Base-by-base conservation (phyloP, 2,329 filamentous ascomycete genomes). In the Pseudodiploospora longispora region DNA sequence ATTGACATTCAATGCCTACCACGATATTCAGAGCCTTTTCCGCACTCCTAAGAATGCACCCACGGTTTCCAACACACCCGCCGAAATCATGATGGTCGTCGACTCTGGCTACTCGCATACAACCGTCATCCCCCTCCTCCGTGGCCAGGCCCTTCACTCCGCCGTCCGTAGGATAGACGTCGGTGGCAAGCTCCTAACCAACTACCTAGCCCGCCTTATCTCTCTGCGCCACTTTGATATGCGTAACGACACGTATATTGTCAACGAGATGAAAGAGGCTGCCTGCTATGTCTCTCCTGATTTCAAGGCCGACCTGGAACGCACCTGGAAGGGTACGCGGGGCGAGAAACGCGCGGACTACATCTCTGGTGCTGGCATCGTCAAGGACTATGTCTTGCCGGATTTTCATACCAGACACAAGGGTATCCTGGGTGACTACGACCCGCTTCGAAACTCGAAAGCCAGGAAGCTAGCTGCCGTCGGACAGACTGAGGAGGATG, bases 51-150 rank as follows among this genome's bases (percentile, higher is more conserved):
- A 69, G 46, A 68, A 72, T 6, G 56, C 71, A 1, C 62, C 70
- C 8, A 60, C 58, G 2, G 60, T 68, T 5, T 54, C 59, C 9
- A 64, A 61, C 2, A 55, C 67, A 1, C 86, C 87, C 2, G 80
- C 82, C 47, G 89, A 97, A 67, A 82, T 87, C 45, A 67, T 95
- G n/a, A 75, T 98, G 28, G 74, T 97, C 9, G 78, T 98, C 53
- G 93, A 98, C 61, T 87, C 85, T 1, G 90, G 90, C 27, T 95
- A 96, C 61, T 95, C 90, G 1, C 86, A 94, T 58, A 96, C 93
- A 0, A 95, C 86, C 2, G 75, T 97, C 41, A 91, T 90, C 0
- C 93, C 93, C 0, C 69, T 97, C 3, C 81, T 95, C 52, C 79
- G 82, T 42, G 91, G 90, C 28, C 81, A 79, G 27, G 83, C 91